These are phyloP conservation scores for Diplogelasinospora grovesii DNA, from an alignment of 495 filamentous ascomycete genomes.

Conservation along the genomic window DNA sequence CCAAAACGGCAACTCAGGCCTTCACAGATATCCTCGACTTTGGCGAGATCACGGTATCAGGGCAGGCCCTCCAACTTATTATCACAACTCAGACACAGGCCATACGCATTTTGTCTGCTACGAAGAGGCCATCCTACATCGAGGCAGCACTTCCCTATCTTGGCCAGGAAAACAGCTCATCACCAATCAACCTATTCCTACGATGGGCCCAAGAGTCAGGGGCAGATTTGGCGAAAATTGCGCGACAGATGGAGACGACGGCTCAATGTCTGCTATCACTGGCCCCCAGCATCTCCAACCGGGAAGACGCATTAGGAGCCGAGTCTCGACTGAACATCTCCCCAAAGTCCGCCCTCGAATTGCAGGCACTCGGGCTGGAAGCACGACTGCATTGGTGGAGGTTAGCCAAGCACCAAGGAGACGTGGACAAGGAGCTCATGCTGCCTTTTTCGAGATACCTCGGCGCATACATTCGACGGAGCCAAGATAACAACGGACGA, in stretches of 20 bases:
- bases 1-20: slow-evolving; percentile 35
- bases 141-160: slow-evolving; percentile 43
- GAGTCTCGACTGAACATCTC: slow-evolving; percentile 47
- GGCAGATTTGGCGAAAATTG: slow-evolving; percentile 49
- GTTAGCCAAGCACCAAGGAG: slow-evolving; percentile 58
- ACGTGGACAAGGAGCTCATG: slow-evolving; percentile 62
- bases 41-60: slow-evolving; percentile 29
- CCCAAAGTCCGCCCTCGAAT: slow-evolving; percentile 51
- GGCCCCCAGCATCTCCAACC: slow-evolving; percentile 48
- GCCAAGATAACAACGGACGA: slow-evolving; percentile 32
- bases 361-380: slow-evolving; percentile 64
- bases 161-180: slow-evolving; percentile 42
- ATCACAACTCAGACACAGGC: slow-evolving; percentile 49
- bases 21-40: slow-evolving; percentile 62
- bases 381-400: slow-evolving; percentile 65
- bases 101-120: slow-evolving; percentile 41
- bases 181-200: slow-evolving; percentile 60
- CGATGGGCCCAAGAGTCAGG: slow-evolving; percentile 41
- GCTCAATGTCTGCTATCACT: slow-evolving; percentile 62
- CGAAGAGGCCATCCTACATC: slow-evolving; percentile 44
- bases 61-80: slow-evolving; percentile 37
- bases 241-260: slow-evolving; percentile 62
- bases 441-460: slow-evolving; percentile 64
- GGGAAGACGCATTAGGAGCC: slow-evolving; percentile 43
- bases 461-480: slow-evolving; percentile 52